Base-by-base conservation (phyloP, 1,284 basidiomycete species). In the Ustilago tritici region DNA sequence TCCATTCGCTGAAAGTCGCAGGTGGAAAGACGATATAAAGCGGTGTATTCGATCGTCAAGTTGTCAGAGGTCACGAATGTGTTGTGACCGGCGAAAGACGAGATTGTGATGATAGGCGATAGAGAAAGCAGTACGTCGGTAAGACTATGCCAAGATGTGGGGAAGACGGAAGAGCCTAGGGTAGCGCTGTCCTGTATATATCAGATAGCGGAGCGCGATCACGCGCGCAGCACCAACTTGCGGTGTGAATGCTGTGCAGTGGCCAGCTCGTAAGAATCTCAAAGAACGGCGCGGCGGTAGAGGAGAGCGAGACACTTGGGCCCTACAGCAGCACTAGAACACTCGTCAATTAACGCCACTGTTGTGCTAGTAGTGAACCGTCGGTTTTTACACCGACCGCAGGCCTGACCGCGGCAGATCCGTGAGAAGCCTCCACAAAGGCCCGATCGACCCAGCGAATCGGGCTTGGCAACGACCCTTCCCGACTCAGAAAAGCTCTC, bases 1-100 rank as follows among this genome's bases (percentile, higher is more conserved):
- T 76, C 74, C 74, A 76, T 76, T 65, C 65, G 74, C 68, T 74
- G 65, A 34, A 59, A 10, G 46, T 36, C 11, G 46, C 50, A 19
- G 55, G 46, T 34, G 54, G 6, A 14, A 23, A 34, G 34, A 64
- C 46, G 49, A 57, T 55, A 46, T 43, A 47, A 43, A 41, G 28
- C 34, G 47, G 31, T 23, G 4, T 46, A 31, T 19, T 57, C 23
- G 55, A 32, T n/a, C 40, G 47, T 61, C 28, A 56, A 49, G 32
- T 43, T 35, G 49, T 36, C 7, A 50, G 31, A 23, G 54, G 55
- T 57, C 65, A 61, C 65, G 32, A 35, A 49, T 10, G n/a, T 17
- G 41, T 47, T 11, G 46, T 52, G 61, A 64, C 55, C 31, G 23
- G 23, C 3, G 23, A n/a, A 19, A 55, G 53, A 36, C 19, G 49